A percentile compares a stretch with the other conserved stretches of the same genome.
Conservation (phyloP, 768 basidiomycete species). For the Trametes cinnabarina region DNA sequence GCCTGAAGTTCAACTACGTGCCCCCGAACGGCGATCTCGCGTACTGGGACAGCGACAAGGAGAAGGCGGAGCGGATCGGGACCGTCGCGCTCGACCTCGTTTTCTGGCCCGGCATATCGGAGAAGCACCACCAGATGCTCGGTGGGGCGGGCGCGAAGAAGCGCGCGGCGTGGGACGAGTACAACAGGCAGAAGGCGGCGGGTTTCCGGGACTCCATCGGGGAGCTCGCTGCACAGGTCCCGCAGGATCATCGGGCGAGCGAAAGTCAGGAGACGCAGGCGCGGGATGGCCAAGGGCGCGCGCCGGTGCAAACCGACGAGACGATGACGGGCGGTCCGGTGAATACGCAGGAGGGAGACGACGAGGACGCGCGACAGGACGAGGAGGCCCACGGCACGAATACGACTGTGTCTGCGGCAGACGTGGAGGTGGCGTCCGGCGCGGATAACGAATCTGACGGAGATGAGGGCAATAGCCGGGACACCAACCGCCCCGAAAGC, state of each 20-base stretch:
- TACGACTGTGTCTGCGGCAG: constrained; percentile 16
- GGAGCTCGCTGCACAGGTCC: constrained; percentile 9
- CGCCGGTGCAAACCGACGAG: not conserved
- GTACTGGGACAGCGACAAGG: constrained; percentile 29
- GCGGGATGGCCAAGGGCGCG: constrained; percentile 1
- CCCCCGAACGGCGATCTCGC: constrained; percentile 30
- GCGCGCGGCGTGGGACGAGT: constrained; percentile 30
- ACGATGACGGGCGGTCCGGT: constrained; percentile 19
- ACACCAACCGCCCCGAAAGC: constrained; percentile 30
- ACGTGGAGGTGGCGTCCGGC: constrained; percentile 11
- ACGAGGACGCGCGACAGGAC: constrained; percentile 5
- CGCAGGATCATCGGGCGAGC: constrained; percentile 18
- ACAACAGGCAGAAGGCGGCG: constrained; percentile 21
- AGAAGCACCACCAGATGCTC: constrained; percentile 26
- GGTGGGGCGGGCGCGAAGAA: constrained; percentile 22
- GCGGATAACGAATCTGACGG: constrained; percentile 21
- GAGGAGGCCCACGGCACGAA: constrained; percentile 13
- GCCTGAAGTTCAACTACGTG: constrained; percentile 33
- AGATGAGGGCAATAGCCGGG: constrained; percentile 27
- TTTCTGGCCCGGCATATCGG: constrained; percentile 31
- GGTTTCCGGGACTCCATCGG: constrained; percentile 26
- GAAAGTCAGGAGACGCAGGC: constrained; percentile 19
- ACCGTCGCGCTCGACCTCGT: constrained; percentile 25
- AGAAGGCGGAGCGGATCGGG: constrained; percentile 28
- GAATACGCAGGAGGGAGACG: constrained; percentile 15